Evolutionary conservation across 1,284 basidiomycete genomes (phyloP).

Genomic region (Ganoderma multipileum): DNA sequence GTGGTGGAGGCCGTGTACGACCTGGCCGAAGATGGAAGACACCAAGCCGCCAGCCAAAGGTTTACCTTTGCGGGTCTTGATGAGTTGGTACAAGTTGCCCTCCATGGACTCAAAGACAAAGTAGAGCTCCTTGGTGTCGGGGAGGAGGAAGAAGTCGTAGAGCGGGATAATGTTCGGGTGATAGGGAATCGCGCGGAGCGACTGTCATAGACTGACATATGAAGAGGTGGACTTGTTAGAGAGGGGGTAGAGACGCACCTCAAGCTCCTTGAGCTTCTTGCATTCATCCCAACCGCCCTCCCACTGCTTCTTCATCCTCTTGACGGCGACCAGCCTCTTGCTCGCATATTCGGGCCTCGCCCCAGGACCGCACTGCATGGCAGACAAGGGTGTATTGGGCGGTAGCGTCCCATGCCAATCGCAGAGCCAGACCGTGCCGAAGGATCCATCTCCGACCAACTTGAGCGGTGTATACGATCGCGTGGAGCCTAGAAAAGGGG

Average conservation of each 20-base stretch:
- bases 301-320: constrained; percentile 98
- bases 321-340: constrained; percentile 95
- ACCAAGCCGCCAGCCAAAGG: constrained; percentile 95
- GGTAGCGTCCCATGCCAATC: constrained; percentile 98
- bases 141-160: constrained; percentile 98
- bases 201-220: constrained; percentile 56
- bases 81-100: constrained; percentile 99
- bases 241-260: constrained; percentile 62
- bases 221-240: constrained; percentile 22
- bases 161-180: constrained; percentile 98
- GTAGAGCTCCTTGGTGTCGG: constrained; percentile 93
- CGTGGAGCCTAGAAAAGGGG: constrained; percentile 41
- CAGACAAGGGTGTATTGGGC: constrained; percentile 84
- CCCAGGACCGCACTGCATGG: constrained; percentile 90
- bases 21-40: constrained; percentile 94
- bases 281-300: constrained; percentile 98
- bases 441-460: constrained; percentile 94
- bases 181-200: constrained; percentile 90
- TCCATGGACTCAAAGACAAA: constrained; percentile 99
- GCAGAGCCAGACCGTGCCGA: constrained; percentile 98
- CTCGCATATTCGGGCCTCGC: constrained; percentile 94
- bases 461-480: constrained; percentile 71
- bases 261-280: constrained; percentile 93
- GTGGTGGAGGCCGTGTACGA: constrained; percentile 90
- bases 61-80: constrained; percentile 94